These are phyloP conservation scores for Psophocarpus tetragonolobus DNA, from an alignment of 306 rosid genomes.

Conservation along the genomic window DNA sequence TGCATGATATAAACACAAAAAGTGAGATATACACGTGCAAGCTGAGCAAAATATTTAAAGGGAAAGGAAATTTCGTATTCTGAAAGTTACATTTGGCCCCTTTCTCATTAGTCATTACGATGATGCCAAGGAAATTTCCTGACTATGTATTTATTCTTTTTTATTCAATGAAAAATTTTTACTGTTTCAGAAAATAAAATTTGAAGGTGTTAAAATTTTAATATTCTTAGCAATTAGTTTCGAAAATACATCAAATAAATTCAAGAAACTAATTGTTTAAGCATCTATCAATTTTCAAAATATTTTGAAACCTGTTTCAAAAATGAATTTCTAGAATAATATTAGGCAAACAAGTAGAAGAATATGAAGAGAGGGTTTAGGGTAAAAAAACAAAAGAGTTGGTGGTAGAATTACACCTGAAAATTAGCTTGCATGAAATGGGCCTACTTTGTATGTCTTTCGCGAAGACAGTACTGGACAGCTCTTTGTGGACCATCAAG, in stretches of 20 bases:
- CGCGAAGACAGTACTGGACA: neutral
- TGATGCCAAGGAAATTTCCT: neutral
- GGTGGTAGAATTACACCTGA: neutral
- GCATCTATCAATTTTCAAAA: neutral
- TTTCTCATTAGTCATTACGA: neutral
- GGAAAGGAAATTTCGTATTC: neutral
- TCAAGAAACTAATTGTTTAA: neutral
- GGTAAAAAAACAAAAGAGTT: too few relatives aligned
- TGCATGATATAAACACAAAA: too few relatives aligned
- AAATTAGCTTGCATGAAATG: neutral
- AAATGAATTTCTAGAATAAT: neutral
- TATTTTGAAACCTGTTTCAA: neutral
- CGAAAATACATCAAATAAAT: neutral
- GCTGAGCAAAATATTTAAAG: neutral
- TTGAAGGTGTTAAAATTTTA: neutral
- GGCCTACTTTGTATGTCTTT: neutral
- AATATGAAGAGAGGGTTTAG: neutral
- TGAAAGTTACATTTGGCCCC: neutral
- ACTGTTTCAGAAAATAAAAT: neutral
- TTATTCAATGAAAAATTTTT: neutral
- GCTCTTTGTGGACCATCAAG: neutral
- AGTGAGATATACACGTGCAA: neutral
- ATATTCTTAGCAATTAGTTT: neutral
- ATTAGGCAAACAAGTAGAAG: neutral
- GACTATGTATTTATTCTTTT: neutral